Evolutionary conservation across 495 filamentous ascomycete species (phyloP).

Genomic region (Aspergillus nanangensis): DNA sequence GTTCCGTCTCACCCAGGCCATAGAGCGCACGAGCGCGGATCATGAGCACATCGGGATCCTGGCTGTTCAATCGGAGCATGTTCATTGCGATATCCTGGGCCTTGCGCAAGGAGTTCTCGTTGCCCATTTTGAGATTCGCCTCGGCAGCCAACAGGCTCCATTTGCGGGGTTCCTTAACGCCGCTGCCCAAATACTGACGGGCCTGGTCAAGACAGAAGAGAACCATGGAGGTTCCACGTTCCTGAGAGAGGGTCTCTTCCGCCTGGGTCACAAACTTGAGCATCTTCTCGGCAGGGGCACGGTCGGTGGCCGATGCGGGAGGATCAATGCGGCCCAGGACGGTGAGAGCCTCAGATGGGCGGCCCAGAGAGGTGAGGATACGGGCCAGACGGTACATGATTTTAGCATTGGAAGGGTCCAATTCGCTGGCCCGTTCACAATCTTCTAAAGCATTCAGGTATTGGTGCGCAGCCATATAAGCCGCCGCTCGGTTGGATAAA

Average conservation of each 20-base stretch:
- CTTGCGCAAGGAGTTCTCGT: conserved; percentile 80
- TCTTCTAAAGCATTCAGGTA: conserved; percentile 81
- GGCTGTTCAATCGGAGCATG: conserved; percentile 76
- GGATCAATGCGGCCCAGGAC: conserved; percentile 61
- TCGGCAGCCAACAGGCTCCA: conserved; percentile 92
- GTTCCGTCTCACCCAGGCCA: conserved; percentile 87
- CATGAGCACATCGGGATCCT: conserved; percentile 91
- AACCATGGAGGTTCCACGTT: conserved; percentile 81
- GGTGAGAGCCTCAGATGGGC: conserved; percentile 80
- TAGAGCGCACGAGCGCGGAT: conserved; percentile 85
- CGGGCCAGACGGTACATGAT: conserved; percentile 83
- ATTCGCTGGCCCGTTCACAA: conserved; percentile 69
- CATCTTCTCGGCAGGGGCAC: conserved; percentile 75
- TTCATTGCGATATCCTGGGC: conserved; percentile 89
- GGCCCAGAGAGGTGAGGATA: conserved; percentile 80
- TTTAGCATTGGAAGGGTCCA: conserved; percentile 80
- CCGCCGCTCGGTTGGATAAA: conserved; percentile 90
- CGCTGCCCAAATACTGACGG: conserved; percentile 66
- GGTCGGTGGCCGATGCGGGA: conserved; percentile 76
- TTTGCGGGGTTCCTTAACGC: conserved; percentile 76
- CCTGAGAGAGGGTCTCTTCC: conserved; percentile 65
- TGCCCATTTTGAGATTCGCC: conserved; percentile 92
- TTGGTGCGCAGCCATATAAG: conserved; percentile 78
- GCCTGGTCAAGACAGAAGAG: conserved; percentile 88
- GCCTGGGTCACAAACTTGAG: conserved; percentile 74